Evolutionary conservation across 257 asterid genomes (phyloP).

Genomic region (Jacaranda mimosifolia): DNA sequence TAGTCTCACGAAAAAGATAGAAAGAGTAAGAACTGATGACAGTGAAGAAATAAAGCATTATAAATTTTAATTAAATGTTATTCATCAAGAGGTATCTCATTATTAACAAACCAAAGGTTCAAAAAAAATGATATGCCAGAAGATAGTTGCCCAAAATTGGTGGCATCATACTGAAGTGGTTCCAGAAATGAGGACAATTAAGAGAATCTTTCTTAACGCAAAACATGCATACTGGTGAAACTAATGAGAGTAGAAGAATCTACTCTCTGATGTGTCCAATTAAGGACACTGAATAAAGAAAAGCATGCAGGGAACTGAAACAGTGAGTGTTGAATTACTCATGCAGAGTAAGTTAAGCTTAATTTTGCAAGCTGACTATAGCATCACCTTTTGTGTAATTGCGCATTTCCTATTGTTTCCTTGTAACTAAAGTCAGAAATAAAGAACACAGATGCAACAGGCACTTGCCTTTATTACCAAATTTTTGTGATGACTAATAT

Average conservation of each 20-base stretch:
- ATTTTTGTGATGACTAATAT: too few species aligned
- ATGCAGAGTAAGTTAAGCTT: too few species aligned
- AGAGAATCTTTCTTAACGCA: background rate
- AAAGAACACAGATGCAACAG: too few species aligned
- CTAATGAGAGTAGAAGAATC: background rate
- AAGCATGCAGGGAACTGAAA: too few species aligned
- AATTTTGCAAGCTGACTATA: too few species aligned
- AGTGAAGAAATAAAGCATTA: background rate
- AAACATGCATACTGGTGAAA: background rate
- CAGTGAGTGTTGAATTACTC: too few species aligned
- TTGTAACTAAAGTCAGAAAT: too few species aligned
- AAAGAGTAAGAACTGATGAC: slow-evolving; percentile 21
- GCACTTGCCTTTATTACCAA: too few species aligned
- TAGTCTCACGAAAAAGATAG: slow-evolving; percentile 30
- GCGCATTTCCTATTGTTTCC: too few species aligned
- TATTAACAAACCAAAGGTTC: background rate
- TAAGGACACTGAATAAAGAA: too few species aligned
- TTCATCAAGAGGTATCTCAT: background rate
- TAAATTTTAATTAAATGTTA: background rate
- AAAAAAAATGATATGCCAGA: background rate
- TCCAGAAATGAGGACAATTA: background rate
- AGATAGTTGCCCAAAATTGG: background rate
- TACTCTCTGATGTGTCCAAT: too few species aligned
- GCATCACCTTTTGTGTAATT: too few species aligned
- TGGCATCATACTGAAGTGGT: slow-evolving; percentile 7